Conservation (phyloP, 495 filamentous ascomycete species). For the Penicillium soppii region DNA sequence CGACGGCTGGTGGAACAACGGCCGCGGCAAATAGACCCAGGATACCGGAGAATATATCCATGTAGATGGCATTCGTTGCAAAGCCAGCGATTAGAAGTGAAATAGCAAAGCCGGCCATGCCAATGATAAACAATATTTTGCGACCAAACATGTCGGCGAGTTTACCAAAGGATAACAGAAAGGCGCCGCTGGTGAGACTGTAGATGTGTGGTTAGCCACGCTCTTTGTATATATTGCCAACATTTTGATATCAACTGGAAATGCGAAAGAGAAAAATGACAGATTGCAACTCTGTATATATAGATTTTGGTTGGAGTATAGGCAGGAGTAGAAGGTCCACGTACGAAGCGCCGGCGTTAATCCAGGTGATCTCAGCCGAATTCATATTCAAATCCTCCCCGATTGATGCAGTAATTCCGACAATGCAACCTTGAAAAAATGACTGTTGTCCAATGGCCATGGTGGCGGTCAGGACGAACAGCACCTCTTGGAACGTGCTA, state of each 20-base stretch:
- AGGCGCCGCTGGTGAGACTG: slow-evolving; percentile 66
- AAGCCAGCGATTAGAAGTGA: slow-evolving; percentile 60
- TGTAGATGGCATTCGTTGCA: slow-evolving; percentile 58
- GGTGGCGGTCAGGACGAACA: slow-evolving; percentile 67
- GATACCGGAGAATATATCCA: slow-evolving; percentile 64
- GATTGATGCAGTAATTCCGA: slow-evolving; percentile 64
- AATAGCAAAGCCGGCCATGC: slow-evolving; percentile 62
- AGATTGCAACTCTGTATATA: too few relatives aligned
- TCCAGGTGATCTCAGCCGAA: slow-evolving; percentile 69
- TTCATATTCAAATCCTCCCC: slow-evolving; percentile 63
- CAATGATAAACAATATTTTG: slow-evolving; percentile 63
- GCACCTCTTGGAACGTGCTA: slow-evolving; percentile 61
- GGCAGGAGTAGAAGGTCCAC: slow-evolving; percentile 15
- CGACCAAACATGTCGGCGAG: slow-evolving; percentile 75
- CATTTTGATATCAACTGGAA: too few relatives aligned
- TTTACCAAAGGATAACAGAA: slow-evolving; percentile 71
- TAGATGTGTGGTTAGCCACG: slow-evolving; percentile 9
- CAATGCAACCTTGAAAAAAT: slow-evolving; percentile 57
- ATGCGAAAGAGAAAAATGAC: too few relatives aligned
- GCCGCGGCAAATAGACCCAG: slow-evolving; percentile 62
- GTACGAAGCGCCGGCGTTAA: slow-evolving; percentile 61
- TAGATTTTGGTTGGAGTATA: not conserved
- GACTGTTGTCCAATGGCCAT: slow-evolving; percentile 66
- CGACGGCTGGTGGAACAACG: slow-evolving; percentile 66
- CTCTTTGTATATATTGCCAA: not conserved